These are phyloP conservation scores for Oryza punctata DNA, from an alignment of 176 grass and related monocot species.

Conservation along the genomic window DNA sequence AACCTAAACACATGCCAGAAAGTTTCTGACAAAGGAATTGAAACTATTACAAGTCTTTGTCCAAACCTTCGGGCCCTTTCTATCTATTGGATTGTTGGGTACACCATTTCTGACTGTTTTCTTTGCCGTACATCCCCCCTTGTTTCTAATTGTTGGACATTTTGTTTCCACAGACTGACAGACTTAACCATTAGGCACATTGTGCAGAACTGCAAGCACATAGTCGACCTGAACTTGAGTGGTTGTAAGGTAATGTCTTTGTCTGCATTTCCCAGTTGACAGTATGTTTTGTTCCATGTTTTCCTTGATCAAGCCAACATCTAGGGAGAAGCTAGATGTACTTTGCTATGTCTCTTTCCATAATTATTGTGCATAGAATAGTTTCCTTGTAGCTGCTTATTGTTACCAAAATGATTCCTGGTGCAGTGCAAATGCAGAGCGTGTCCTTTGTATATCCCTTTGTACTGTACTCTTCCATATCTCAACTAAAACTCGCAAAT, in stretches of 20 bases:
- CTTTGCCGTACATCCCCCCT: neutral
- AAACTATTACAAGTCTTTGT: slow-evolving; percentile 68
- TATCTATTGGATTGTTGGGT: slow-evolving; percentile 96
- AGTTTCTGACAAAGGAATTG: slow-evolving; percentile 86
- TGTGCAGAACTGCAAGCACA: slow-evolving; percentile 67
- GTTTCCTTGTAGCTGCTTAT: neutral
- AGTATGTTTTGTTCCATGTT: neutral
- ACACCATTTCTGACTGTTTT: slow-evolving; percentile 42
- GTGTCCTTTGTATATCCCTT: neutral
- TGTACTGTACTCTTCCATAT: neutral
- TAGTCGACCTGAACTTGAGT: slow-evolving; percentile 83
- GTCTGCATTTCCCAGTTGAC: neutral
- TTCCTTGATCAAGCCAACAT: neutral
- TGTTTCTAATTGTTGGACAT: slow-evolving; percentile 23
- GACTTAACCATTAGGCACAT: slow-evolving; percentile 59
- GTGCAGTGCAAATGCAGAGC: neutral
- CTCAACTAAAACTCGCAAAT: neutral
- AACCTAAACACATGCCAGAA: slow-evolving; percentile 93
- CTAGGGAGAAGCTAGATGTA: neutral
- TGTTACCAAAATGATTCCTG: neutral
- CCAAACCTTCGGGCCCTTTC: slow-evolving; percentile 54
- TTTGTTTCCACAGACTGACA: slow-evolving; percentile 60
- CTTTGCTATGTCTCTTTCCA: slow-evolving; percentile 3
- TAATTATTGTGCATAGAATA: neutral
- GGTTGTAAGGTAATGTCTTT: slow-evolving; percentile 76